A percentile compares a stretch with the other conserved stretches of the same genome.
Conservation (phyloP, 2,329 filamentous ascomycete genomes). For the Fusarium annulatum region DNA sequence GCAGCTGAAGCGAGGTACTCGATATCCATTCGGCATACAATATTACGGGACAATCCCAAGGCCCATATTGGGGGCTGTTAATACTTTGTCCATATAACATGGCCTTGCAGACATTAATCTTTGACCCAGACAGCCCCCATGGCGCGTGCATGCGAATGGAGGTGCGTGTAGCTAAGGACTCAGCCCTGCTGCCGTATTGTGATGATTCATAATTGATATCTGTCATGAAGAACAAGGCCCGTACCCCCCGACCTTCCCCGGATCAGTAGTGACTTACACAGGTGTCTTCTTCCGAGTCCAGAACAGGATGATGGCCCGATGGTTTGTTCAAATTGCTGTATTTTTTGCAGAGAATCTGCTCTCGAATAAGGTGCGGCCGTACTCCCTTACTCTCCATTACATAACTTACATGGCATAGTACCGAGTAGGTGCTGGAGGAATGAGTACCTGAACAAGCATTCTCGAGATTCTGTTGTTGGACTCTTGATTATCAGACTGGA, state of each 20-base stretch:
- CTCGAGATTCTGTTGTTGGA: not conserved
- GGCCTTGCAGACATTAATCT: not conserved
- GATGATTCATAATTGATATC: not conserved
- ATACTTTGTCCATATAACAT: not conserved
- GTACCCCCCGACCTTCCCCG: not conserved
- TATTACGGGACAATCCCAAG: not conserved
- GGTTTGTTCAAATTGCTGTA: not conserved
- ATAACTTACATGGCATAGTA: not conserved
- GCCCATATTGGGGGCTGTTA: slow-evolving; percentile 2
- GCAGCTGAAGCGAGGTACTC: not conserved
- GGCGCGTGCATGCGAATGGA: not conserved
- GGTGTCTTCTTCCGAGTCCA: not conserved
- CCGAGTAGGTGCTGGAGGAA: not conserved
- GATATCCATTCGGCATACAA: not conserved
- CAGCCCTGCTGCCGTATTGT: not conserved
- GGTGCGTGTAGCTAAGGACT: not conserved
- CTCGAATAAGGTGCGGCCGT: not conserved
- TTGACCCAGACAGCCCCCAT: slow-evolving; percentile 1
- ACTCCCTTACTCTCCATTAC: not conserved
- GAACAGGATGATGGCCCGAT: not conserved
- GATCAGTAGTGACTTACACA: not conserved
- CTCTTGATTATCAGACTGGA: not conserved
- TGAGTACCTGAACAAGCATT: not conserved
- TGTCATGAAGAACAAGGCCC: not conserved
- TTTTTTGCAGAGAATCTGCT: not conserved